Percentiles rank a stretch among this genome's conserved stretches.
phyloP scores from a whole-genome alignment of 345 rosid genomes.

The Camelina neglecta region DNA sequence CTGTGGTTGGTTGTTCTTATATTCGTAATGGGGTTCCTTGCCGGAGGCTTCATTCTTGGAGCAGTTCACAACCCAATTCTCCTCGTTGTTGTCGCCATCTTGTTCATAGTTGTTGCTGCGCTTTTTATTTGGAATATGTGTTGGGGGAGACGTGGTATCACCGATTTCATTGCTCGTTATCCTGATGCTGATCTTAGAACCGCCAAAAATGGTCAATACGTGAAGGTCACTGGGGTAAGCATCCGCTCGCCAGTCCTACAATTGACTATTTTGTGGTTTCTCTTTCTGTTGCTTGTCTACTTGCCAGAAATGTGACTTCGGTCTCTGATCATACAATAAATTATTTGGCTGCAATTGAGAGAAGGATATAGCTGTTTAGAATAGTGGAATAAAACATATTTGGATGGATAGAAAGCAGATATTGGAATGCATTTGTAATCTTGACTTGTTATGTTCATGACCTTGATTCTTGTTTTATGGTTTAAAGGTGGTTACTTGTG shows the following conservation, averaged over 20 bases:
- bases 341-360: background rate
- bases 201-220: conserved; percentile 97
- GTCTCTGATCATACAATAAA: background rate
- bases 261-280: background rate
- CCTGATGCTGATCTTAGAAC: conserved; percentile 96
- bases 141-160: conserved; percentile 81
- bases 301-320: background rate
- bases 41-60: conserved; percentile 98
- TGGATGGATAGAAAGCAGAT: conserved; percentile 22
- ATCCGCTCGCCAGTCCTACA: background rate
- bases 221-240: conserved; percentile 98
- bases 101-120: conserved; percentile 77
- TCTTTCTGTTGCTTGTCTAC: conserved; percentile 11
- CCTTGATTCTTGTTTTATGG: conserved; percentile 27
- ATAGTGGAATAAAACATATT: conserved; percentile 13
- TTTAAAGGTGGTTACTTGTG: conserved; percentile 92
- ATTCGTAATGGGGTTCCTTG: conserved; percentile 96
- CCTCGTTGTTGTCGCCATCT: conserved; percentile 83
- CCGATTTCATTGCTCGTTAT: conserved; percentile 72
- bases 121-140: conserved; percentile 85
- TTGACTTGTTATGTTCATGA: conserved; percentile 24
- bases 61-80: conserved; percentile 97
- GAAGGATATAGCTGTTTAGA: conserved; percentile 8
- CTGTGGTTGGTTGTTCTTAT: conserved; percentile 86
- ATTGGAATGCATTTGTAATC: conserved; percentile 19